Evolutionary conservation across 2,329 filamentous ascomycete species (phyloP).

Genomic region (Pseudogymnoascus sp.): DNA sequence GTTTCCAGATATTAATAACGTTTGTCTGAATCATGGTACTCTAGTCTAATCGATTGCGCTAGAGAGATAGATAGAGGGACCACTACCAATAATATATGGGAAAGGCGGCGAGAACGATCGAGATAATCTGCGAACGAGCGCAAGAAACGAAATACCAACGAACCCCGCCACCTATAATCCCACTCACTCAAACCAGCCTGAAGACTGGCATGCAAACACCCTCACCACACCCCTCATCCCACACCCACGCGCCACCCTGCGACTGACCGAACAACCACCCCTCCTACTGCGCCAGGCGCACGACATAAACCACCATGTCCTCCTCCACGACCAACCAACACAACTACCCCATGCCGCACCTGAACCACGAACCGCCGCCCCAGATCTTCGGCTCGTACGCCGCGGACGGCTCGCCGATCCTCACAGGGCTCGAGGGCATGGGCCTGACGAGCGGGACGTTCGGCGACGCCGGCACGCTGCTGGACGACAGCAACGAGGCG

Average conservation of each 20-base stretch:
- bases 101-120: neutral
- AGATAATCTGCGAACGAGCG: neutral
- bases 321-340: neutral
- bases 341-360: neutral
- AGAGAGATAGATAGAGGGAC: neutral
- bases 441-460: conserved; percentile 50
- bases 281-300: neutral
- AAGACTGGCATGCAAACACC: neutral
- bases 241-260: neutral
- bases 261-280: neutral
- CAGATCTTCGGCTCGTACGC: conserved; percentile 60
- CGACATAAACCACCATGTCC: neutral
- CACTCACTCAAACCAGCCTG: neutral
- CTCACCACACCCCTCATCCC: neutral
- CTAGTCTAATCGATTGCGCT: neutral
- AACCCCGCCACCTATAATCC: neutral
- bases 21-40: neutral
- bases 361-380: conserved; percentile 58
- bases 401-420: conserved; percentile 50
- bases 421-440: conserved; percentile 35
- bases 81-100: neutral
- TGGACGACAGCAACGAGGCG: conserved; percentile 66
- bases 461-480: conserved; percentile 44
- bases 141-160: neutral
- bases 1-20: neutral